These are phyloP conservation scores for Madurella fahalii DNA, from an alignment of 2,329 filamentous ascomycete genomes.

Conservation along the genomic window DNA sequence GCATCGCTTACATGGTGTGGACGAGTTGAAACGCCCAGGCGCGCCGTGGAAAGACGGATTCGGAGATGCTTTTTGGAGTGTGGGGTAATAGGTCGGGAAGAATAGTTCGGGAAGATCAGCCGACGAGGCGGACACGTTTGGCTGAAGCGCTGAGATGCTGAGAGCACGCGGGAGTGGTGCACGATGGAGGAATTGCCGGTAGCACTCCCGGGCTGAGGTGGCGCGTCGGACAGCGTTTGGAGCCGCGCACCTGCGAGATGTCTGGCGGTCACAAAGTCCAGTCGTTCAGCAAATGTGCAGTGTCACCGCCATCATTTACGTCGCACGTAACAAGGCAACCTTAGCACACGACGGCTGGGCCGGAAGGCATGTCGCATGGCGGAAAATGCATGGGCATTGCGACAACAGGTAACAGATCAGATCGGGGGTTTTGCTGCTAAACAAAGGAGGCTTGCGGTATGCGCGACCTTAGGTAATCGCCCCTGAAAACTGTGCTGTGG, in stretches of 20 bases:
- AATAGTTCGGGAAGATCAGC: conserved; percentile 12
- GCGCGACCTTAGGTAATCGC: too few species aligned
- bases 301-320: conserved; percentile 2
- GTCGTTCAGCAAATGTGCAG: neutral
- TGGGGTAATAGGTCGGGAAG: conserved; percentile 27
- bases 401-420: neutral
- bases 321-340: neutral
- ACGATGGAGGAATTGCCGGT: neutral
- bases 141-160: conserved; percentile 13
- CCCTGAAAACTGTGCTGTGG: neutral
- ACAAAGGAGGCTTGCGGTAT: neutral
- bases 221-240: neutral
- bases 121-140: conserved; percentile 11
- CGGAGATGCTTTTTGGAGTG: conserved; percentile 20
- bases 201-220: neutral
- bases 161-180: neutral
- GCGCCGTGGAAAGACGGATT: conserved; percentile 15
- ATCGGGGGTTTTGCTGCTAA: neutral
- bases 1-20: conserved; percentile 21
- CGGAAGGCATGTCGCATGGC: conserved; percentile 1
- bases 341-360: neutral
- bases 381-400: neutral
- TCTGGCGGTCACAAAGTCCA: neutral
- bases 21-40: conserved; percentile 21
- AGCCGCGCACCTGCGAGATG: neutral